Percentiles rank a stretch among this genome's conserved stretches.
These are phyloP conservation scores for Cutaneotrichosporon mucoides DNA, from an alignment of 1,284 basidiomycete genomes.

Conservation along the genomic window DNA sequence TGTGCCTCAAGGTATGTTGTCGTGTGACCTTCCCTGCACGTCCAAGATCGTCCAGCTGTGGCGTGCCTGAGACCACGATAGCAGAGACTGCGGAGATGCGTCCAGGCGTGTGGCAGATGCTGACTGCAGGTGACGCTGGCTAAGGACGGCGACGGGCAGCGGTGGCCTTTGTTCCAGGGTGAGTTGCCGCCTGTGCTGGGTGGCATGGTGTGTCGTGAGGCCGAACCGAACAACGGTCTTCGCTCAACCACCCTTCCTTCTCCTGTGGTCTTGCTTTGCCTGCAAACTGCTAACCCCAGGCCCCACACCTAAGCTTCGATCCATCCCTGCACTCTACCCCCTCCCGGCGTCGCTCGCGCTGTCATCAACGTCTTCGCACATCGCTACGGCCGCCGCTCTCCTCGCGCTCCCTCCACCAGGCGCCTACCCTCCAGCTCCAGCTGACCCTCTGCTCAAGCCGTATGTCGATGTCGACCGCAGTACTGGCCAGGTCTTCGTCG, in stretches of 20 bases:
- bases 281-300: constrained; percentile 3
- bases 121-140: constrained; percentile 32
- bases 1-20: constrained; percentile 37
- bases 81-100: no score
- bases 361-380: constrained; percentile 4
- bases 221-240: no score
- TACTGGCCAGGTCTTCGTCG: constrained; percentile 36
- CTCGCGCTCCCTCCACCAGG: constrained; percentile 23
- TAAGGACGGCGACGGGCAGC: constrained; percentile 19
- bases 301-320: constrained; percentile 23
- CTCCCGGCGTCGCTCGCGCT: constrained; percentile 25
- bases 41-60: no score
- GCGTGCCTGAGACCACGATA: no score
- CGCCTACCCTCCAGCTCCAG: constrained; percentile 23
- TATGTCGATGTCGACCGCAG: constrained; percentile 33
- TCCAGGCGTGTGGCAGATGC: not conserved
- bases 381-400: constrained; percentile 24
- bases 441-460: constrained; percentile 14
- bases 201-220: no score
- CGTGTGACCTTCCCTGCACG: not conserved
- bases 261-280: not conserved
- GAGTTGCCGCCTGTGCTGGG: constrained; percentile 4
- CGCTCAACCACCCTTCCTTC: no score
- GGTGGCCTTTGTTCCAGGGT: constrained; percentile 36
- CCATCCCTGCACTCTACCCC: constrained; percentile 32